Conservation (phyloP, 2,329 filamentous ascomycete species). For the Phaeoacremonium minimum region DNA sequence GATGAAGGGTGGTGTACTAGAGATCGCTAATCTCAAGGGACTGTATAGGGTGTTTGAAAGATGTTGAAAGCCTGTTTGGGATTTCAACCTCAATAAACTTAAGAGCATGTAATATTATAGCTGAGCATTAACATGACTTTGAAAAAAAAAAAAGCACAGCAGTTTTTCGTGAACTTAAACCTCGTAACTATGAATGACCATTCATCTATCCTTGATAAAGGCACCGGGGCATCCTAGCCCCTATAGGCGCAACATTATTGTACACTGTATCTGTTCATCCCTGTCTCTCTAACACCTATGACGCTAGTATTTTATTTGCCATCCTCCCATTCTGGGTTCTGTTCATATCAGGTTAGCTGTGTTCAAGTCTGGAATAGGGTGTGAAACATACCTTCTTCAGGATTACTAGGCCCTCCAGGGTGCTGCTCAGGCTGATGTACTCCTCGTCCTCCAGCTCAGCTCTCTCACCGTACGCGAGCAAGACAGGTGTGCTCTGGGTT, state of each 20-base stretch:
- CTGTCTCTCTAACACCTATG: no score
- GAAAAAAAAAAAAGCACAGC: no score
- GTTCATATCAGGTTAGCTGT: constrained; percentile 4
- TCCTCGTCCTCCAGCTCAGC: constrained; percentile 97
- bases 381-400: constrained; percentile 86
- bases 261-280: no score
- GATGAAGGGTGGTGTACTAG: constrained; percentile 70
- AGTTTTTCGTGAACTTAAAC: no score
- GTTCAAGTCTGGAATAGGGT: background rate
- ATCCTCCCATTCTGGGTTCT: constrained; percentile 54
- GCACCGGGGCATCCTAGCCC: no score
- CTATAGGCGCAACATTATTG: no score
- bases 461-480: constrained; percentile 90
- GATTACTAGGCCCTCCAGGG: constrained; percentile 91
- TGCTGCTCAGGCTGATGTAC: constrained; percentile 88
- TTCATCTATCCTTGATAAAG: no score
- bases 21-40: constrained; percentile 88
- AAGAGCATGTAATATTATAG: no score
- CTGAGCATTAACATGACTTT: no score
- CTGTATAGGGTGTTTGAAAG: constrained; percentile 93
- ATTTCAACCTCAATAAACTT: no score
- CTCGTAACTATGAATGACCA: no score
- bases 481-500: constrained; percentile 96
- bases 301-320: constrained; percentile 45
- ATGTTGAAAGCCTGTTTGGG: no score